Evolutionary conservation across 1,139 yeast genomes (phyloP).

Genomic region (Groenewaldozyma auringiensis): DNA sequence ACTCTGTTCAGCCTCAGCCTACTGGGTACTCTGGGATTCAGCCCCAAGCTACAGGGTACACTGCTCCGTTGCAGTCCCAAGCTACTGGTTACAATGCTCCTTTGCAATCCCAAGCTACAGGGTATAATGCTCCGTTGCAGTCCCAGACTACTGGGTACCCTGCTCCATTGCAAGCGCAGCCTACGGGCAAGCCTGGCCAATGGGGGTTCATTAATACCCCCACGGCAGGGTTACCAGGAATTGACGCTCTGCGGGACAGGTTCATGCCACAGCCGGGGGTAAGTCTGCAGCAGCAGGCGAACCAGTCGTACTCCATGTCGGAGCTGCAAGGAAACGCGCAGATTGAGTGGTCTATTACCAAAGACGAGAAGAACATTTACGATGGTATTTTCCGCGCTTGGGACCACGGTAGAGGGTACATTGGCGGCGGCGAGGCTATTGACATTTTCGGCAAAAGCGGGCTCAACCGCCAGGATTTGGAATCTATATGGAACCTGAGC

Average conservation of each 20-base stretch:
- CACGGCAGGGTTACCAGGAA: constrained; percentile 67
- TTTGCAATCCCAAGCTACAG: not conserved
- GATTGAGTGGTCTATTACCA: constrained; percentile 66
- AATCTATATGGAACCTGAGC: constrained; percentile 88
- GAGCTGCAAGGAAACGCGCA: constrained; percentile 30
- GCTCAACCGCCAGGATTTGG: constrained; percentile 73
- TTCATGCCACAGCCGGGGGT: constrained; percentile 57
- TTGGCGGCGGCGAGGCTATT: constrained; percentile 79
- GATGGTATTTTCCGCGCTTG: constrained; percentile 85
- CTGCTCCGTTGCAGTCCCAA: constrained; percentile 34
- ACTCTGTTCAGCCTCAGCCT: constrained; percentile 26
- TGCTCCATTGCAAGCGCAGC: constrained; percentile 37
- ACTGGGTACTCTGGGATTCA: constrained; percentile 25
- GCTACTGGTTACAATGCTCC: constrained; percentile 25
- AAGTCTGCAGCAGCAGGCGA: not conserved
- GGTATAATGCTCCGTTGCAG: constrained; percentile 13
- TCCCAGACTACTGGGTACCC: constrained; percentile 28
- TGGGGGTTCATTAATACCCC: constrained; percentile 77
- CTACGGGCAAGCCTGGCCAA: constrained; percentile 69
- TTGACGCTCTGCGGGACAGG: constrained; percentile 65
- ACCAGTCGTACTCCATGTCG: constrained; percentile 19
- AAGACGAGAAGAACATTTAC: constrained; percentile 78
- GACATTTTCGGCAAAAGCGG: constrained; percentile 88
- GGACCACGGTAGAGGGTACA: constrained; percentile 65
- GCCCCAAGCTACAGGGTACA: constrained; percentile 17